phyloP scores from a whole-genome alignment of 768 basidiomycete genomes.

The Psilocybe subaeruginosa region DNA sequence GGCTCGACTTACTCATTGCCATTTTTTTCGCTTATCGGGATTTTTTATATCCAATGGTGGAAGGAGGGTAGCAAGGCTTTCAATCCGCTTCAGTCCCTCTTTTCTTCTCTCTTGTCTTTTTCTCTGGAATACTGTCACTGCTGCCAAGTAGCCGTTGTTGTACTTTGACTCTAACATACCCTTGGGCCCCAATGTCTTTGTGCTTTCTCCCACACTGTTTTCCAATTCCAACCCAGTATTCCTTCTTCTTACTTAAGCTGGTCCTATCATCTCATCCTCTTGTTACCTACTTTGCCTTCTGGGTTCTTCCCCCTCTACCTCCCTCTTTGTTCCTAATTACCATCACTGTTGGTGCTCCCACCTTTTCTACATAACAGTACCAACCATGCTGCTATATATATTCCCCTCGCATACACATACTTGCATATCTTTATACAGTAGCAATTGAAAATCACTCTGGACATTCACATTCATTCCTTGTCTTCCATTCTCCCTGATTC shows the following conservation, averaged over 20 bases:
- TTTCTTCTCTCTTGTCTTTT: not conserved
- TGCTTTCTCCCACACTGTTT: not conserved
- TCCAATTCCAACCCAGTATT: not conserved
- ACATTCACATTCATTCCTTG: not conserved
- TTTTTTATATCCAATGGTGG: not conserved
- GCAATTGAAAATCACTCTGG: conserved; percentile 7
- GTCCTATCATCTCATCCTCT: not conserved
- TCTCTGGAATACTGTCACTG: conserved; percentile 16
- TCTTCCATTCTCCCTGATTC: no score
- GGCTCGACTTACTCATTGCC: not conserved
- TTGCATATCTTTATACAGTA: conserved; percentile 10
- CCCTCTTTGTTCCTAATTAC: no score
- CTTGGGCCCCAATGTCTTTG: not conserved
- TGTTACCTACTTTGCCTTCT: not conserved
- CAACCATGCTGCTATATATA: conserved; percentile 12
- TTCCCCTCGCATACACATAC: conserved; percentile 9
- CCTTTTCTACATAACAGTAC: not conserved
- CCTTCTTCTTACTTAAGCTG: conserved; percentile 2
- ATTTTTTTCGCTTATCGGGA: not conserved
- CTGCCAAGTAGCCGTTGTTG: conserved; percentile 22
- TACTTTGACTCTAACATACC: conserved; percentile 18
- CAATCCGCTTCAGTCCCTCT: not conserved
- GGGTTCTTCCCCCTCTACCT: no score
- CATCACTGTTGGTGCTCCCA: no score
- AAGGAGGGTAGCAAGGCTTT: not conserved